These are phyloP conservation scores for Eucalyptus sideroxylon DNA, from an alignment of 345 rosid species.

Conservation along the genomic window DNA sequence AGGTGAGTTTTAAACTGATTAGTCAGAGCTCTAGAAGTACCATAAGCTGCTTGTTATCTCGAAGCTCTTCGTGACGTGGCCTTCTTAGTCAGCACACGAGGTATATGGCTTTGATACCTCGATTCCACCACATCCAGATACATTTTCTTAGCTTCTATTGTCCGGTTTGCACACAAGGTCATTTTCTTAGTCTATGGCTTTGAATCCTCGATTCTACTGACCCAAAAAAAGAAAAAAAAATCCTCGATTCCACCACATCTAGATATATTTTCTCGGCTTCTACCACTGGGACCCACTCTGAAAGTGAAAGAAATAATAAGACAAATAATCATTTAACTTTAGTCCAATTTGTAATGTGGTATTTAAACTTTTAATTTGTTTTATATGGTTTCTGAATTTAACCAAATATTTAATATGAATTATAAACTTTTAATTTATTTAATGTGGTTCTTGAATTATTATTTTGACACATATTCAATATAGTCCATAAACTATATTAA, in stretches of 20 bases:
- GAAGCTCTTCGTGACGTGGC: neutral
- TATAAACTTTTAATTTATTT: too few species aligned
- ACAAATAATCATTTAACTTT: too few species aligned
- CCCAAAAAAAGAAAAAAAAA: too few species aligned
- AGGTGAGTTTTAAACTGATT: neutral
- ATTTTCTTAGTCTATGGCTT: neutral
- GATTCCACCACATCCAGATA: neutral
- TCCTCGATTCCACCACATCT: too few species aligned
- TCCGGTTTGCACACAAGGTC: too few species aligned
- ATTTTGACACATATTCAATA: too few species aligned
- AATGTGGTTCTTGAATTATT: too few species aligned
- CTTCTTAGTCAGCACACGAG: neutral
- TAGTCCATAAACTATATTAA: too few species aligned
- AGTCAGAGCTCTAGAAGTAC: neutral
- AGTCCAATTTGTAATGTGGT: too few species aligned
- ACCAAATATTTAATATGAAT: too few species aligned
- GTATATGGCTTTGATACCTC: neutral
- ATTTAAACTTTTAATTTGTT: too few species aligned
- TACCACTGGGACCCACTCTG: neutral
- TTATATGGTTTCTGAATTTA: accelerated
- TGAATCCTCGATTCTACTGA: neutral
- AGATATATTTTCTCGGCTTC: neutral
- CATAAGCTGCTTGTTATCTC: neutral
- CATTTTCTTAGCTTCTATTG: neutral
- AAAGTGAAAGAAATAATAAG: too few species aligned